A percentile compares a stretch with the other conserved stretches of the same genome.
Conservation (phyloP, 2,329 filamentous ascomycete genomes). For the Pseudocercospora eumusae region DNA sequence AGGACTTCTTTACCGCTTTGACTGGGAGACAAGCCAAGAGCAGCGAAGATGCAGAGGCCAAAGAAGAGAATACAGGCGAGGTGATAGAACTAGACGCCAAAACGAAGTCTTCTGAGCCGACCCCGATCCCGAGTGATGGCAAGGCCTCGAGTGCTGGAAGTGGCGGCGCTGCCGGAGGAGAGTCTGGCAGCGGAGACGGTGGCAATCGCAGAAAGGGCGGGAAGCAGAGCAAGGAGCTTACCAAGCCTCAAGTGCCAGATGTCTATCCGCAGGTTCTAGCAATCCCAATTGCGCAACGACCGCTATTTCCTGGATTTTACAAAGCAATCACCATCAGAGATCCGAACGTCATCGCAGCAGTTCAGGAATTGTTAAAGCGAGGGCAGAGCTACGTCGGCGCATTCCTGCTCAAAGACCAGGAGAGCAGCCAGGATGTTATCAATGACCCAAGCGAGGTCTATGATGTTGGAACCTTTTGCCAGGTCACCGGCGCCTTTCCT, state of each 20-base stretch:
- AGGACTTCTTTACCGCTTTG: conserved; percentile 37
- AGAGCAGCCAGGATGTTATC: conserved; percentile 90
- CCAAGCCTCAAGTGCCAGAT: conserved; percentile 88
- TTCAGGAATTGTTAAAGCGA: conserved; percentile 93
- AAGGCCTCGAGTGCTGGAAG: conserved; percentile 58
- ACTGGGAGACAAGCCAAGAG: conserved; percentile 45
- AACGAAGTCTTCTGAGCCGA: conserved; percentile 50
- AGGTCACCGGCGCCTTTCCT: conserved; percentile 95
- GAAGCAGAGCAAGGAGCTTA: conserved; percentile 65
- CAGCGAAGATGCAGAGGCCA: conserved; percentile 45
- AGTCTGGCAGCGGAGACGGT: conserved; percentile 48
- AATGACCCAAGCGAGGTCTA: conserved; percentile 88
- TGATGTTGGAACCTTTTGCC: conserved; percentile 94
- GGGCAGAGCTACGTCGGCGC: conserved; percentile 97
- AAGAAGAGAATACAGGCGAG: conserved; percentile 27
- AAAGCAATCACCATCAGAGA: conserved; percentile 97
- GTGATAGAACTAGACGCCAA: conserved; percentile 46
- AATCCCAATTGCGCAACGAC: conserved; percentile 90
- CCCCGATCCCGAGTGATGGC: conserved; percentile 56
- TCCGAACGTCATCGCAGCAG: conserved; percentile 84
- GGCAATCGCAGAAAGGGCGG: conserved; percentile 73
- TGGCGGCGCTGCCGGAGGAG: conserved; percentile 47
- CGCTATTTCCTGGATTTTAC: conserved; percentile 96
- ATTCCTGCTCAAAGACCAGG: conserved; percentile 95
- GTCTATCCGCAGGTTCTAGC: conserved; percentile 97